phyloP scores from a whole-genome alignment of 2,329 filamentous ascomycete genomes.

The Ophiognomonia clavigignenti-juglandacearum region DNA sequence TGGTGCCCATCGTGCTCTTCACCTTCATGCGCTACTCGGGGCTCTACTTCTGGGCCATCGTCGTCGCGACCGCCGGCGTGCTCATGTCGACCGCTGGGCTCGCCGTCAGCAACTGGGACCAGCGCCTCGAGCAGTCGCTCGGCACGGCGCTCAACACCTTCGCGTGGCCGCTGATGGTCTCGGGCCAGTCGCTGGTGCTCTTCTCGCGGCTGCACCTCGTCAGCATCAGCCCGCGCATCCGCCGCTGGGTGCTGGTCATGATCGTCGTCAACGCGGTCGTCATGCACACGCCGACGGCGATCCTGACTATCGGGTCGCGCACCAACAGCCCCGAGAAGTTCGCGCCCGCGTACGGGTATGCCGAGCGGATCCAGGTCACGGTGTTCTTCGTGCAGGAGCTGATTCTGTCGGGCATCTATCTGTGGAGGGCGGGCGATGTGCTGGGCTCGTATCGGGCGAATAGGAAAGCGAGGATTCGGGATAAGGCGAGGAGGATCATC shows the following conservation, averaged over 20 bases:
- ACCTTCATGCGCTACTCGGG: slow-evolving; percentile 8
- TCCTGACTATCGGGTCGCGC: no score
- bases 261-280: slow-evolving; percentile 45
- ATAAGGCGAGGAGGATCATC: no score
- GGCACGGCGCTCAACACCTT: slow-evolving; percentile 18
- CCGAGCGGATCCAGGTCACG: slow-evolving; percentile 46
- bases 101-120: slow-evolving; percentile 1
- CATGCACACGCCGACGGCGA: no score
- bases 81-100: slow-evolving; percentile 2
- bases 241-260: slow-evolving; percentile 43
- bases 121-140: not conserved
- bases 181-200: slow-evolving; percentile 50
- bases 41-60: slow-evolving; percentile 6
- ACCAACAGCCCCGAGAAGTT: not conserved
- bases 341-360: no score
- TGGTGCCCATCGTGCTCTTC: slow-evolving; percentile 5
- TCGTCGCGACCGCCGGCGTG: not conserved
- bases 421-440: slow-evolving; percentile 37
- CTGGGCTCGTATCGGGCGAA: slow-evolving; percentile 23
- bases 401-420: slow-evolving; percentile 40
- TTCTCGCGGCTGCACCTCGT: slow-evolving; percentile 53
- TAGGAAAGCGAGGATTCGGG: no score
- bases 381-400: slow-evolving; percentile 44
- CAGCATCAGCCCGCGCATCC: slow-evolving; percentile 36
- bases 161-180: slow-evolving; percentile 51